phyloP scores from a whole-genome alignment of 148 eudicot genomes.

The Vaccinium vitisidaea region DNA sequence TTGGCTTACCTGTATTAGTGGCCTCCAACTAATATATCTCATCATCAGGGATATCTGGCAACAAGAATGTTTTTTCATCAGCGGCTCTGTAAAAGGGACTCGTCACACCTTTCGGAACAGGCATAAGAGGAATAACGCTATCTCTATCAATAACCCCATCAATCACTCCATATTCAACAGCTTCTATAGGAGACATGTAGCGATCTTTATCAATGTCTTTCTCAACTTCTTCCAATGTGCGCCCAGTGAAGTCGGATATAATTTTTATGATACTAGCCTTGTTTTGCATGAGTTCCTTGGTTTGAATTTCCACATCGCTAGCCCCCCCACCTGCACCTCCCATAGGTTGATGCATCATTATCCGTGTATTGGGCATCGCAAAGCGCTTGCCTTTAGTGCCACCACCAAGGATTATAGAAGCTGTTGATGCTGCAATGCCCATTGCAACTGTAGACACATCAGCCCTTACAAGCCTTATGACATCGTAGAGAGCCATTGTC shows the following conservation, averaged over 20 bases:
- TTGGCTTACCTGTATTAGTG: conserved; percentile 8
- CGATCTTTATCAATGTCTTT: conserved; percentile 86
- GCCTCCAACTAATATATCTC: conserved; percentile 51
- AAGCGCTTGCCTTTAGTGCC: conserved; percentile 88
- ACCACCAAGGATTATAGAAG: conserved; percentile 75
- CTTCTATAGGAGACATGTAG: conserved; percentile 93
- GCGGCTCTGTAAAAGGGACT: too few species aligned
- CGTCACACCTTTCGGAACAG: conserved; percentile 39
- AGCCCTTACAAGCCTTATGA: conserved; percentile 71
- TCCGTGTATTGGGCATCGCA: conserved; percentile 87
- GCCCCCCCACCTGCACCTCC: conserved; percentile 87
- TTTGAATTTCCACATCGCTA: conserved; percentile 73
- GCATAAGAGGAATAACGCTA: conserved; percentile 72
- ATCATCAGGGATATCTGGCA: conserved; percentile 83
- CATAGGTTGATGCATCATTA: conserved; percentile 87
- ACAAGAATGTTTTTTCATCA: too few species aligned
- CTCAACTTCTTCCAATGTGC: conserved; percentile 63
- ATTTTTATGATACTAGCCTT: conserved; percentile 58
- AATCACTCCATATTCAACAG: conserved; percentile 84
- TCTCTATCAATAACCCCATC: conserved; percentile 83
- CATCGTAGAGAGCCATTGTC: conserved; percentile 86
- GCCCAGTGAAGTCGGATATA: conserved; percentile 63
- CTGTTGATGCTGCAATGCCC: conserved; percentile 83
- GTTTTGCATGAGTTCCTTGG: conserved; percentile 66
- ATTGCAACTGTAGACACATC: conserved; percentile 83